Evolutionary conservation across 2,329 filamentous ascomycete genomes (phyloP).

Genomic region (Sclerotinia sclerotiorum): DNA sequence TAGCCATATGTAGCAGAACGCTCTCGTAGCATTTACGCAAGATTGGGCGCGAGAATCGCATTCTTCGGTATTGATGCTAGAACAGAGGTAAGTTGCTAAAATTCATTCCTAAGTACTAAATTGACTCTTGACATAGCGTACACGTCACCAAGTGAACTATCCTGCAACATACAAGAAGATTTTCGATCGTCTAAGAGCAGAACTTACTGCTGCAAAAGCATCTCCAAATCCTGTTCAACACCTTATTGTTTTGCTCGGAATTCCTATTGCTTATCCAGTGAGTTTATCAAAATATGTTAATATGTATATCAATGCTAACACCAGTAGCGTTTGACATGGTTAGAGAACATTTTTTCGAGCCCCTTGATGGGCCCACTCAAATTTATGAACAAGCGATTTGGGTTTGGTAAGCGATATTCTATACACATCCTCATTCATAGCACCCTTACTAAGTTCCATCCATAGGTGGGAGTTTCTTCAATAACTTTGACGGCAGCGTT

Average conservation of each 20-base stretch:
- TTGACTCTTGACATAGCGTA: constrained; percentile 52
- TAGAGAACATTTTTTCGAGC: constrained; percentile 87
- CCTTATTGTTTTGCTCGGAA: constrained; percentile 80
- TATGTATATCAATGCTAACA: constrained; percentile 15
- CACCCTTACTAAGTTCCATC: not conserved
- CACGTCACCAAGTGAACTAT: constrained; percentile 92
- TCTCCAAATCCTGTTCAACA: constrained; percentile 80
- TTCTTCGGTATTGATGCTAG: constrained; percentile 90
- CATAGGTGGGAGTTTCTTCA: constrained; percentile 77
- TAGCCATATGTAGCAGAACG: constrained; percentile 82
- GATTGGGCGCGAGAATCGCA: constrained; percentile 77
- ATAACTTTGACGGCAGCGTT: constrained; percentile 89
- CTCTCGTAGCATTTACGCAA: constrained; percentile 84
- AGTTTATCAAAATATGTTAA: constrained; percentile 40
- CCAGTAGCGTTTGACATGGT: constrained; percentile 78
- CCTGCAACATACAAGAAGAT: constrained; percentile 84
- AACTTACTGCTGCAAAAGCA: constrained; percentile 67
- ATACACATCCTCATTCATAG: not conserved
- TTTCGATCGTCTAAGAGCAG: constrained; percentile 71
- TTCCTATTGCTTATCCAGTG: constrained; percentile 81
- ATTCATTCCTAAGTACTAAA: not conserved
- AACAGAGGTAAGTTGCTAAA: constrained; percentile 58
- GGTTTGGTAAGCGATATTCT: constrained; percentile 53
- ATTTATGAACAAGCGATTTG: constrained; percentile 86
- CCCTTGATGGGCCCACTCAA: constrained; percentile 86